These are phyloP conservation scores for Pythium folliculosum DNA, from an alignment of 352 stramenopile species.

Conservation along the genomic window DNA sequence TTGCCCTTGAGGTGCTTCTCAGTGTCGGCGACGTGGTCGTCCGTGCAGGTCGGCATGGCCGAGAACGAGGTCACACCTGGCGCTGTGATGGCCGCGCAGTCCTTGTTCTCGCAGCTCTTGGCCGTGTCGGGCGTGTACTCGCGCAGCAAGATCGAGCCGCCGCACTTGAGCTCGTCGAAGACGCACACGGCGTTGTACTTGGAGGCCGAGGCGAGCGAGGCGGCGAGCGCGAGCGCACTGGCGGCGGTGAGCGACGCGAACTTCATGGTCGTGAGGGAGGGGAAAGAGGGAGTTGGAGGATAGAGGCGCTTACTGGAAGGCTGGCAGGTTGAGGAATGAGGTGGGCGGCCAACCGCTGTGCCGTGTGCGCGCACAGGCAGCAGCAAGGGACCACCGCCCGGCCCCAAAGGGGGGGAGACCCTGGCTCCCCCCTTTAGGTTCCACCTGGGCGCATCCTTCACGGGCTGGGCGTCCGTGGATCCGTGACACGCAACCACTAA, in stretches of 20 bases:
- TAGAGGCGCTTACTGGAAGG: not conserved
- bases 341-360: too few relatives aligned
- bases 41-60: not conserved
- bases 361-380: too few relatives aligned
- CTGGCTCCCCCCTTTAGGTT: too few relatives aligned
- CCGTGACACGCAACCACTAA: too few relatives aligned
- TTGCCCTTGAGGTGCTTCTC: slow-evolving; percentile 9
- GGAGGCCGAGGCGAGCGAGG: not conserved
- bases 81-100: slow-evolving; percentile 1
- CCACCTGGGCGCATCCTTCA: too few relatives aligned
- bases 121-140: not conserved
- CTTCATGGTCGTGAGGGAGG: not conserved
- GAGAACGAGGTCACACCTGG: not conserved
- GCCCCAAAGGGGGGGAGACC: too few relatives aligned
- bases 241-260: not conserved
- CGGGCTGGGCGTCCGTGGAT: too few relatives aligned
- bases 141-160: not conserved
- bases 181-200: slow-evolving; percentile 11
- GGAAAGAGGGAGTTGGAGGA: not conserved
- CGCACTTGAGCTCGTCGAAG: slow-evolving; percentile 15
- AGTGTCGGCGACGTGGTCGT: slow-evolving; percentile 1
- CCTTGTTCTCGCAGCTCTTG: not conserved
- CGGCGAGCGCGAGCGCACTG: not conserved
- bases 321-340: not conserved
- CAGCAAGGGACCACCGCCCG: too few relatives aligned